Evolutionary conservation across 208 protist genomes (phyloP), one percentile per base, ranked within the genome.

Genomic region (Crithidia expoeki): DNA sequence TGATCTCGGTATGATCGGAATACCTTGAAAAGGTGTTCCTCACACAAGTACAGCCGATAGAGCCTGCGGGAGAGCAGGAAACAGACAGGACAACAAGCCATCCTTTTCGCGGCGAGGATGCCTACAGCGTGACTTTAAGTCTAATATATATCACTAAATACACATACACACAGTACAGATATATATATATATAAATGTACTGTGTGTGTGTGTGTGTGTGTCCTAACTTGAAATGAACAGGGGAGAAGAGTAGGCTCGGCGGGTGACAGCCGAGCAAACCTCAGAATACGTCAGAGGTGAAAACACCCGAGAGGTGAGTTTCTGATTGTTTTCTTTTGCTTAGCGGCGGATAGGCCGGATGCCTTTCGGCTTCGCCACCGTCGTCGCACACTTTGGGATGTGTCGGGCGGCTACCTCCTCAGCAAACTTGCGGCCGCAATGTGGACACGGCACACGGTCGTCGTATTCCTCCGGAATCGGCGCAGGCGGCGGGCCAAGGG

Each of bases 341-440:
- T 61, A 88, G 53, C 80, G 77, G 16, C 83, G 79, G 47, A 84
- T 86, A 7, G 88, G 88, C 1, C 81, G 83, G 46, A 96, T 80
- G 33, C 81, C 90, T 57, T 91, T 94, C 11, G 94, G 94, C 76
- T 96, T 97, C 32, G 89, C 87, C 30, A 90, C 68, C 33, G 93
- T 97, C 52, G 71, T 95, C 21, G 85, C 84, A 51, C 94, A 97
- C 74, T 93, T 94, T 2, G 94, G 94, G 30, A 97, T 97, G 76
- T 98, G 94, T 25, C 94, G 80, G 44, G 83, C 80, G 4, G 92
- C 92, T 28, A 89, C 85, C 0, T 93, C 75, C 23, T 89, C 74
- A 0, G 88, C 87, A 65, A 98, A 98, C 73, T 95, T 94, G 33
- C 94, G 75, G 0, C 88, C 87, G 65, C 94, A 98, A 74, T 97